These are phyloP conservation scores for Nicotiana paniculata DNA, from an alignment of 257 asterid species.

Conservation along the genomic window DNA sequence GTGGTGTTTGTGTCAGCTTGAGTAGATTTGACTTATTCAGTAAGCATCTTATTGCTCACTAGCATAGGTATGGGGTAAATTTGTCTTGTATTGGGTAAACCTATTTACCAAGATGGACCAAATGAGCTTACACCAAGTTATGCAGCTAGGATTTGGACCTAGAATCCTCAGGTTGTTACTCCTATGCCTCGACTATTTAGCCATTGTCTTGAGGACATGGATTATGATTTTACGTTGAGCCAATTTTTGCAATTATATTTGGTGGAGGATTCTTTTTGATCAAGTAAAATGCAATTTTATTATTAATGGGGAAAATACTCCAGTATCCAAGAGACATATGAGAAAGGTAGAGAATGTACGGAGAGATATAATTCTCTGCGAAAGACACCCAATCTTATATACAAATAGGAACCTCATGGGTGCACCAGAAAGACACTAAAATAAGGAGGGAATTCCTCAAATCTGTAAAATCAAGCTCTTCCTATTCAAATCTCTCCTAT, in stretches of 20 bases:
- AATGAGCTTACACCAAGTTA: not conserved
- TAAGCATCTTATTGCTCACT: not conserved
- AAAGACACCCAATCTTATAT: too few species aligned
- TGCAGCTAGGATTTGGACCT: not conserved
- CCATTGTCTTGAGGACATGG: not conserved
- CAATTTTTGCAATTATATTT: not conserved
- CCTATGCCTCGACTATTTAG: not conserved
- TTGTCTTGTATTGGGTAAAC: not conserved
- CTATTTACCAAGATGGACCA: not conserved
- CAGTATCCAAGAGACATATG: too few species aligned
- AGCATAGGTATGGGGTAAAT: not conserved
- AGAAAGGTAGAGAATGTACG: too few species aligned
- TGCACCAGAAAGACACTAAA: too few species aligned
- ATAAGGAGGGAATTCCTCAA: too few species aligned
- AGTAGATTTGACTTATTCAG: not conserved
- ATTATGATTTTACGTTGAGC: not conserved
- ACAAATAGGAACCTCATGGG: too few species aligned
- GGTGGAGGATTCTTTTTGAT: not conserved
- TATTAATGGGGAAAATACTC: too few species aligned
- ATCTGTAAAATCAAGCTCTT: too few species aligned
- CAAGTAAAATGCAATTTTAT: too few species aligned
- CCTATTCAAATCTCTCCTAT: too few species aligned
- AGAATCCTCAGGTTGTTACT: not conserved
- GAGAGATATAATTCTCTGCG: too few species aligned
- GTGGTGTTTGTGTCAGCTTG: not conserved